Evolutionary conservation across 768 basidiomycete genomes (phyloP).

Genomic region (Hericium erinaceus): DNA sequence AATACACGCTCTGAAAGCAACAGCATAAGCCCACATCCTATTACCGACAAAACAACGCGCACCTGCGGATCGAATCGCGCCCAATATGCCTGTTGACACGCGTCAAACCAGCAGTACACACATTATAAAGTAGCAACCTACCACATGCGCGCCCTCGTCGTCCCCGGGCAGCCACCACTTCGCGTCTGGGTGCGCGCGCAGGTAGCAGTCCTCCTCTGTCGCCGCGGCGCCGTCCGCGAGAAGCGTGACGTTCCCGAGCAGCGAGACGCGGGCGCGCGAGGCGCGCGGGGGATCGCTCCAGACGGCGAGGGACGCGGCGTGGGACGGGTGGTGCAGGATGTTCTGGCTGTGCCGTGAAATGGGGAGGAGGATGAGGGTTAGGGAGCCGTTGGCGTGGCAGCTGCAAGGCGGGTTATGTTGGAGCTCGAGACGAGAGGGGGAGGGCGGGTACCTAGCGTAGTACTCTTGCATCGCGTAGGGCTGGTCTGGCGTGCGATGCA

Average conservation of each 20-base stretch:
- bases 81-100: slow-evolving; percentile 35
- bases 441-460: slow-evolving; percentile 32
- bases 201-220: slow-evolving; percentile 32
- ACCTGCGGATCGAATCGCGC: slow-evolving; percentile 46
- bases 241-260: slow-evolving; percentile 42
- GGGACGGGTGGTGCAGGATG: slow-evolving; percentile 30
- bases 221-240: slow-evolving; percentile 23
- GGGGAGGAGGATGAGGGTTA: slow-evolving; percentile 41
- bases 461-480: slow-evolving; percentile 48
- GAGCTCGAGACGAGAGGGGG: background rate
- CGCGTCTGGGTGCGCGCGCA: slow-evolving; percentile 41
- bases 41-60: slow-evolving; percentile 13
- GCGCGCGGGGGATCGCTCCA: slow-evolving; percentile 32
- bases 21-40: background rate
- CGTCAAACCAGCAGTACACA: background rate
- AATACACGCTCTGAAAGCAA: slow-evolving; percentile 35
- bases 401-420: slow-evolving; percentile 19
- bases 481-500: slow-evolving; percentile 23
- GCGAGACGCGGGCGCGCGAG: slow-evolving; percentile 35
- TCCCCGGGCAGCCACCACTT: slow-evolving; percentile 41
- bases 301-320: slow-evolving; percentile 37
- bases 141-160: slow-evolving; percentile 33
- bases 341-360: slow-evolving; percentile 48
- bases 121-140: slow-evolving; percentile 16
- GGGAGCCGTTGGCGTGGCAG: slow-evolving; percentile 43